These are phyloP conservation scores for Xerocomellus chrysenteron DNA, from an alignment of 768 basidiomycete genomes.

Conservation along the genomic window DNA sequence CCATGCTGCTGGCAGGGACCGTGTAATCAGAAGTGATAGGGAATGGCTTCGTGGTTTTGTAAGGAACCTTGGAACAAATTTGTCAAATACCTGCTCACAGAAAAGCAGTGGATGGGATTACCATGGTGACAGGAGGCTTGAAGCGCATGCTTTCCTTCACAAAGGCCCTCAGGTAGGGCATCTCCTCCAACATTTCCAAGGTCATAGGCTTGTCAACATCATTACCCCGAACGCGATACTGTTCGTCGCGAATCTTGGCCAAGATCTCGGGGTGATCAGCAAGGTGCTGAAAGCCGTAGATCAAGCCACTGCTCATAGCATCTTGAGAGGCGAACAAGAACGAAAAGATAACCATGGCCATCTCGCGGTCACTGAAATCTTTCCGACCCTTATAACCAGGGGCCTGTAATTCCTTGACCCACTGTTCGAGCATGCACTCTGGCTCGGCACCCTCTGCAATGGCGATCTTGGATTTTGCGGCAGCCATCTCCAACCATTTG, in stretches of 20 bases:
- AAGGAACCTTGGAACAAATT: constrained; percentile 70
- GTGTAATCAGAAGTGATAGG: constrained; percentile 91
- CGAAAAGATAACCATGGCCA: constrained; percentile 95
- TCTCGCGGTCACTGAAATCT: constrained; percentile 91
- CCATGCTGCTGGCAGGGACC: constrained; percentile 87
- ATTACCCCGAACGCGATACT: constrained; percentile 76
- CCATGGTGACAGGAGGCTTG: constrained; percentile 96
- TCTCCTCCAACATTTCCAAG: constrained; percentile 85
- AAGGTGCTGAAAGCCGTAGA: constrained; percentile 95
- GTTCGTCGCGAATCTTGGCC: constrained; percentile 88
- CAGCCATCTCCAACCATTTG: constrained; percentile 77
- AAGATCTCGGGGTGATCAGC: constrained; percentile 89
- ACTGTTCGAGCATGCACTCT: constrained; percentile 89
- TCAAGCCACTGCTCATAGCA: constrained; percentile 96
- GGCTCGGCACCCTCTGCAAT: constrained; percentile 82
- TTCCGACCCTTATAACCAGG: constrained; percentile 68
- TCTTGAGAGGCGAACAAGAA: constrained; percentile 98
- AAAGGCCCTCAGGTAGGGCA: constrained; percentile 89
- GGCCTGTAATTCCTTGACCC: constrained; percentile 74
- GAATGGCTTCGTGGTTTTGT: constrained; percentile 85
- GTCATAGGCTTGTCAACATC: constrained; percentile 76
- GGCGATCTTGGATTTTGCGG: constrained; percentile 71
- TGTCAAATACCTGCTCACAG: constrained; percentile 4
- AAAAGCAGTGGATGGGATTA: constrained; percentile 28
- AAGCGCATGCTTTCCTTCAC: constrained; percentile 92